Base-by-base conservation (phyloP, 2,329 filamentous ascomycete genomes). In the Anthostomella pinea region DNA sequence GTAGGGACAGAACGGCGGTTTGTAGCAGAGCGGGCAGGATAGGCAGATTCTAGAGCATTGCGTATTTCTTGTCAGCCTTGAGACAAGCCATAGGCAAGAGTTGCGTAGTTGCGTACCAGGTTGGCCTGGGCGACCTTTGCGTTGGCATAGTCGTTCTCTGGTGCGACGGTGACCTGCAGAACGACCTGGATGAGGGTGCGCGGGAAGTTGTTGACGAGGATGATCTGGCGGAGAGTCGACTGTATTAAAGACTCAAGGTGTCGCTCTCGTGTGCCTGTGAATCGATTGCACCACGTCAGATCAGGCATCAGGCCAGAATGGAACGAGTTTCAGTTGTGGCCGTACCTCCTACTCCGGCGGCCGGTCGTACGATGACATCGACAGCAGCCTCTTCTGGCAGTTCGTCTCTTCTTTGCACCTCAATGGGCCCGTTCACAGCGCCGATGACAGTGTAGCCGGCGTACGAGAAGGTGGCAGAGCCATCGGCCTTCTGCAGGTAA, bases 361-460 rank as follows among this genome's bases (percentile, higher is more conserved):
- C 83, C 31, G 91, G 91, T 60, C 93, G 81, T 48, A 98, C 79
- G 59, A 91, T 81, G 39, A 98, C 87, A 64, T 97, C 93, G 48
- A 98, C 73, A 32, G 84, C 79, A 18, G 91, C 88, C 68, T 96
- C 89, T 63, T 95, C 90, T 6, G 93, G 85, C 49, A 93, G 79
- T 62, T 97, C 88, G 59, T 98, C 91, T 54, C 87, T 81, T 54
- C 90, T 79, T 52, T 82, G 81, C 11, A 91, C 87, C 68, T 98
- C 93, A 50, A 97, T 79, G 11, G 93, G 93, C 1, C 91, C 93
- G 64, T 95, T 97, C 49, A 95, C 88, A 10, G 87, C 83, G 38
- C 85, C 86, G 35, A 94, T 78, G 47, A 97, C 77, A 28, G 82
- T 83, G 64, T 89, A 95, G 31, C 88, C 86, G 39, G 79, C 73